phyloP scores from a whole-genome alignment of 148 eudicot species.

The Nyssa sinensis region DNA sequence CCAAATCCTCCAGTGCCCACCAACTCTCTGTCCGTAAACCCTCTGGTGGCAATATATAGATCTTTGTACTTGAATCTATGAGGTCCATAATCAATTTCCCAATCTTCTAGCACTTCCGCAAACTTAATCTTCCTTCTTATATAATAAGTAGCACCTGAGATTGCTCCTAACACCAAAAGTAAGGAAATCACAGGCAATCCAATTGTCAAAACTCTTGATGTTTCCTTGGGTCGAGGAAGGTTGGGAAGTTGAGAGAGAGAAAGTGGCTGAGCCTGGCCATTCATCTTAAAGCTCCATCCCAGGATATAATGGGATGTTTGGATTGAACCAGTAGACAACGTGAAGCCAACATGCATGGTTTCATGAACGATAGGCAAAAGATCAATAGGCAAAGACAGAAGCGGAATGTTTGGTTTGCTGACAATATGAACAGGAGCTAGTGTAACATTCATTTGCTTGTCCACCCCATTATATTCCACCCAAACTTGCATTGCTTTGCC shows the following conservation, averaged over 20 bases:
- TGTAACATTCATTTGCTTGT: slow-evolving; percentile 35
- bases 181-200: slow-evolving; percentile 12
- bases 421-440: slow-evolving; percentile 35
- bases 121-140: slow-evolving; percentile 40
- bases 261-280: slow-evolving; percentile 19
- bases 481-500: slow-evolving; percentile 46
- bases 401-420: slow-evolving; percentile 34
- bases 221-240: slow-evolving; percentile 22
- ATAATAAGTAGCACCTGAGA: slow-evolving; percentile 4
- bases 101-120: slow-evolving; percentile 49
- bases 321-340: slow-evolving; percentile 29
- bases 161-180: background rate
- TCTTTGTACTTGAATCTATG: background rate
- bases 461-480: slow-evolving; percentile 40
- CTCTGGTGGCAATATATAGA: background rate
- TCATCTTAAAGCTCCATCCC: slow-evolving; percentile 35
- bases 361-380: slow-evolving; percentile 30
- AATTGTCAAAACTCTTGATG: slow-evolving; percentile 14
- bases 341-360: slow-evolving; percentile 38
- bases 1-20: slow-evolving; percentile 1
- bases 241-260: slow-evolving; percentile 31
- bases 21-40: background rate
- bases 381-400: slow-evolving; percentile 26
- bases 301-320: slow-evolving; percentile 19
- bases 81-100: slow-evolving; percentile 43